Evolutionary conservation across 257 asterid genomes (phyloP).

Genomic region (Cruciata laevipes): DNA sequence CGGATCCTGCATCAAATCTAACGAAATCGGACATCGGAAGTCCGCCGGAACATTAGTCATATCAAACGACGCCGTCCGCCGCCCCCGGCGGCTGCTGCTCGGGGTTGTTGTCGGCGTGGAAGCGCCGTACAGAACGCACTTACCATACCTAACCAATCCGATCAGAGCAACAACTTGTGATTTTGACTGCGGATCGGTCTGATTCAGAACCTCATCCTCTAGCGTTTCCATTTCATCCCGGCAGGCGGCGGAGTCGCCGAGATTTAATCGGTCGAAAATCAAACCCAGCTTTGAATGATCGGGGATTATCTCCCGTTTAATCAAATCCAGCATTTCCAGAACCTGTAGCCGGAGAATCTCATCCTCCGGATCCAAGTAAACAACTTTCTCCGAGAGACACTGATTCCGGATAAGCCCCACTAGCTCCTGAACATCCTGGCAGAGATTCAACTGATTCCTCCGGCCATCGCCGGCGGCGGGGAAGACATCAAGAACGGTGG

Average conservation of each 20-base stretch:
- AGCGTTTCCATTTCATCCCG: slow-evolving; percentile 61
- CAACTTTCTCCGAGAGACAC: slow-evolving; percentile 36
- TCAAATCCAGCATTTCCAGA: slow-evolving; percentile 50
- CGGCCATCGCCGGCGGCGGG: slow-evolving; percentile 21
- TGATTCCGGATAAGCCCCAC: slow-evolving; percentile 57
- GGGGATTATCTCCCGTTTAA: slow-evolving; percentile 61
- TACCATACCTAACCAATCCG: slow-evolving; percentile 79
- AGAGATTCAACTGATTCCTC: slow-evolving; percentile 41
- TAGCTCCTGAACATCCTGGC: slow-evolving; percentile 58
- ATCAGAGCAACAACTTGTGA: slow-evolving; percentile 55
- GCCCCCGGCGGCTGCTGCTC: slow-evolving; percentile 15
- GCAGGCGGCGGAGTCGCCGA: slow-evolving; percentile 55
- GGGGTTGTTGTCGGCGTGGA: slow-evolving; percentile 43
- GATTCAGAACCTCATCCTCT: slow-evolving; percentile 61
- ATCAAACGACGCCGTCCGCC: slow-evolving; percentile 50
- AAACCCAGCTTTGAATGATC: slow-evolving; percentile 36
- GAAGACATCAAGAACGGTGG: slow-evolving; percentile 69
- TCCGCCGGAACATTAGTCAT: slow-evolving; percentile 48
- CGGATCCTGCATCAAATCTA: slow-evolving; percentile 77
- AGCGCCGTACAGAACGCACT: slow-evolving; percentile 85
- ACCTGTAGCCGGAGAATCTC: slow-evolving; percentile 42
- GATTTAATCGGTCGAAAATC: slow-evolving; percentile 46
- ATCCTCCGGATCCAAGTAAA: slow-evolving; percentile 34
- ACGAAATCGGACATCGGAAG: slow-evolving; percentile 76
- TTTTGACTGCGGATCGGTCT: slow-evolving; percentile 46